Conservation (phyloP, 2,329 filamentous ascomycete species). For the Fusarium sp. region DNA sequence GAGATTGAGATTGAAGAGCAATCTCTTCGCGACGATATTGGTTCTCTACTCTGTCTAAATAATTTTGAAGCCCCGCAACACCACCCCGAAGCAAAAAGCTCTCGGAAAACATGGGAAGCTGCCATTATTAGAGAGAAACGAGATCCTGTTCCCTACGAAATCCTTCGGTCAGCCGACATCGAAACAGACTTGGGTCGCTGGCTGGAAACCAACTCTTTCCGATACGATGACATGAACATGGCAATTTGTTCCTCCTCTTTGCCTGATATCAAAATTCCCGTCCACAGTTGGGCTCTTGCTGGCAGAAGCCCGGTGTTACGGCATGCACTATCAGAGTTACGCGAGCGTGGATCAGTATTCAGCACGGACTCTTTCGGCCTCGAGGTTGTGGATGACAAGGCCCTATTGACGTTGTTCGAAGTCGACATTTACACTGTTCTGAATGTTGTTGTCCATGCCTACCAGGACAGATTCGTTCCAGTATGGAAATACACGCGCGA, state of each 20-base stretch:
- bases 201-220: slow-evolving; percentile 51
- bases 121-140: slow-evolving; percentile 54
- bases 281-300: slow-evolving; percentile 82
- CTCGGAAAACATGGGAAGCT: slow-evolving; percentile 53
- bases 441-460: slow-evolving; percentile 81
- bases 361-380: slow-evolving; percentile 44
- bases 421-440: slow-evolving; percentile 81
- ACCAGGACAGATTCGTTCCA: slow-evolving; percentile 81
- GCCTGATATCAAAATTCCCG: slow-evolving; percentile 77
- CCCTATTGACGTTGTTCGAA: slow-evolving; percentile 69
- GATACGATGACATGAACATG: slow-evolving; percentile 54
- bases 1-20: slow-evolving; percentile 72
- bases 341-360: slow-evolving; percentile 41
- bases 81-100: slow-evolving; percentile 38
- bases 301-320: slow-evolving; percentile 77
- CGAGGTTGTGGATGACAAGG: slow-evolving; percentile 55
- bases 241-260: slow-evolving; percentile 63
- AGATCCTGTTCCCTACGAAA: slow-evolving; percentile 57
- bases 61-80: slow-evolving; percentile 61
- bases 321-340: slow-evolving; percentile 65
- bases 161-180: slow-evolving; percentile 70
- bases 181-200: slow-evolving; percentile 68
- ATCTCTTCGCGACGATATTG: slow-evolving; percentile 77
- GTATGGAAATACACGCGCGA: slow-evolving; percentile 84
- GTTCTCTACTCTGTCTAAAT: slow-evolving; percentile 72